Conservation (phyloP, 2,329 filamentous ascomycete genomes). For the Diplodia corticola region DNA sequence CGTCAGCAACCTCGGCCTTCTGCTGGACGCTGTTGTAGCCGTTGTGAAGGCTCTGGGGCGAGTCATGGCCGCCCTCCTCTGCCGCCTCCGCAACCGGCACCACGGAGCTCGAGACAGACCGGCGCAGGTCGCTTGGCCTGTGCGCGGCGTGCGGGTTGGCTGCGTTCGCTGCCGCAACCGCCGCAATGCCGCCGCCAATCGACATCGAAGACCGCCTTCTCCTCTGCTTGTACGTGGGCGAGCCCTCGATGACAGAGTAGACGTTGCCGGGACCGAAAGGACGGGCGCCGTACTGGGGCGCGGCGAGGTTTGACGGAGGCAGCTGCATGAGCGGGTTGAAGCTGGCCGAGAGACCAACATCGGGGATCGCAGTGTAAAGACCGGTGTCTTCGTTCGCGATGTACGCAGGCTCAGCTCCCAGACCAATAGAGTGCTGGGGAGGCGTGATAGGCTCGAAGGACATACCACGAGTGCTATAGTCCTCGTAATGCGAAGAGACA, state of each 20-base stretch:
- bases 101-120: conserved; percentile 87
- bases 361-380: conserved; percentile 91
- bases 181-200: conserved; percentile 70
- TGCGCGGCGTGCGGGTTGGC: conserved; percentile 61
- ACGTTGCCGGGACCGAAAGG: conserved; percentile 75
- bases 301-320: conserved; percentile 79
- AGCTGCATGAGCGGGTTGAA: conserved; percentile 90
- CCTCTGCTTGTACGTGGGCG: conserved; percentile 97
- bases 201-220: conserved; percentile 91
- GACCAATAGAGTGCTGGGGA: conserved; percentile 81
- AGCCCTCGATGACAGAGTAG: conserved; percentile 95
- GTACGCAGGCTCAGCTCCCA: conserved; percentile 88
- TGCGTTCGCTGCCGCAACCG: conserved; percentile 58
- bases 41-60: conserved; percentile 73
- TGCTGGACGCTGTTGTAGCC: conserved; percentile 64
- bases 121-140: conserved; percentile 83
- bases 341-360: conserved; percentile 73
- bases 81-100: conserved; percentile 72
- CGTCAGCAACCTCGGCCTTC: conserved; percentile 70
- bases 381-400: conserved; percentile 98
- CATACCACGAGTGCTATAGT: conserved; percentile 93
- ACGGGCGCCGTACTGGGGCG: conserved; percentile 73
- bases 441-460: conserved; percentile 97
- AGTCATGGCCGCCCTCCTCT: conserved; percentile 76
- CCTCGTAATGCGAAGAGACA: conserved; percentile 96